Base-by-base conservation (phyloP, 1,284 basidiomycete species). In the Mycosarcoma mackinlayi region DNA sequence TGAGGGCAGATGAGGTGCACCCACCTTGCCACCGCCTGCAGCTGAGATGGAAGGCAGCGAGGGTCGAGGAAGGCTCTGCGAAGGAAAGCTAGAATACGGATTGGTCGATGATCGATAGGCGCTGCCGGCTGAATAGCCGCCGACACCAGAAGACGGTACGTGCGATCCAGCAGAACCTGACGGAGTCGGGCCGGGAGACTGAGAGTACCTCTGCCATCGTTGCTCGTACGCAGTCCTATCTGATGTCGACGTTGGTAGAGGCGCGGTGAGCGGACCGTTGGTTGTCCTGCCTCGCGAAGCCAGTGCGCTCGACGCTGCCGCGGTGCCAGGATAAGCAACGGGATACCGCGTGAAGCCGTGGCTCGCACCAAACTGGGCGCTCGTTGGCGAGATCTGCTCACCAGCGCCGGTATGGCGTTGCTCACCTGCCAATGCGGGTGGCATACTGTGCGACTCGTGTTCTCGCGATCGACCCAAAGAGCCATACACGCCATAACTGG, bases 51-150 rank as follows among this genome's bases (percentile, higher is more conserved):
- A 66, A 4, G 68, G 68, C 37, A 66, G 25, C 9, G 62, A 61
- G 3, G 68, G 68, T 38, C 61, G 53, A n/a, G 61, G 68, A 39
- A 65, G 44, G 31, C 57, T 71, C 42, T 65, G 68, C 50, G 62
- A 70, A 14, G 67, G 61, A 41, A 60, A 70, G 52, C 48, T 63
- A 41, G 68, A 61, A 47, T 71, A 71, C 13, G 68, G 50, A 31
- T 50, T 65, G 31, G 38, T 55, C 4, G 68, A 61, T n/a, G 63
- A 58, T 10, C 68, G 53, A 27, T 66, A 65, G 18, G 68, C 55
- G 27, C 57, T 66, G 34, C 49, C 68, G 16, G 68, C 53, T 4
- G 62, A 65, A 24, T 40, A 71, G 11, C 55, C 57, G n/a, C 59
- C 42, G 2, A 30, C 42, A 18, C 11, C 30, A 5, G 44, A 28